These are phyloP conservation scores for Calocybe cyanea DNA, from an alignment of 768 basidiomycete genomes.

Conservation along the genomic window DNA sequence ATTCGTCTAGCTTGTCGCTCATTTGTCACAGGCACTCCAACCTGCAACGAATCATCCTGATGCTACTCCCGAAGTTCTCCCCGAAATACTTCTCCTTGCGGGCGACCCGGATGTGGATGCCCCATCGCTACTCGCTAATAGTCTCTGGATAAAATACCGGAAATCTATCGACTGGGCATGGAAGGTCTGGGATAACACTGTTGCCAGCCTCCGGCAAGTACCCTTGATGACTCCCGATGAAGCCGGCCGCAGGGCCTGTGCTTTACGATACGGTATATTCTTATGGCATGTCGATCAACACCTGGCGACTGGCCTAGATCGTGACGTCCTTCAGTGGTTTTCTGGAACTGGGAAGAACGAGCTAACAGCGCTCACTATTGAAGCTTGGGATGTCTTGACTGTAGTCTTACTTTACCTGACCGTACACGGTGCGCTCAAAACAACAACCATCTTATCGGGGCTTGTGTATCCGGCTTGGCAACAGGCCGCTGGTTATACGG, in stretches of 20 bases:
- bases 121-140: conserved; percentile 67
- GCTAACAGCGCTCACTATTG: conserved; percentile 51
- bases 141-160: conserved; percentile 81
- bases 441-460: conserved; percentile 69
- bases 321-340: conserved; percentile 70
- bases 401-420: conserved; percentile 61
- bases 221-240: conserved; percentile 50
- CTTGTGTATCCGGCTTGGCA: conserved; percentile 80
- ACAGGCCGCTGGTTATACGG: conserved; percentile 39
- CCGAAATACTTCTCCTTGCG: conserved; percentile 67
- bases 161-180: conserved; percentile 71
- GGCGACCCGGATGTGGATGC: conserved; percentile 57
- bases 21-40: conserved; percentile 40
- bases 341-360: conserved; percentile 63
- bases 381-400: conserved; percentile 66
- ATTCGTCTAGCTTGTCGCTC: neutral
- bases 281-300: conserved; percentile 74
- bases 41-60: conserved; percentile 37
- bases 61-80: conserved; percentile 43
- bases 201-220: conserved; percentile 70
- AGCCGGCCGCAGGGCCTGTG: conserved; percentile 45
- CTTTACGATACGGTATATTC: conserved; percentile 66
- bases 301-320: conserved; percentile 68
- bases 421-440: conserved; percentile 63
- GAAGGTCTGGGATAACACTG: conserved; percentile 82